Percentiles rank a stretch among this genome's conserved stretches.
Evolutionary conservation across 495 filamentous ascomycete genomes (phyloP).

Genomic region (Penicillium atrosanguineum): DNA sequence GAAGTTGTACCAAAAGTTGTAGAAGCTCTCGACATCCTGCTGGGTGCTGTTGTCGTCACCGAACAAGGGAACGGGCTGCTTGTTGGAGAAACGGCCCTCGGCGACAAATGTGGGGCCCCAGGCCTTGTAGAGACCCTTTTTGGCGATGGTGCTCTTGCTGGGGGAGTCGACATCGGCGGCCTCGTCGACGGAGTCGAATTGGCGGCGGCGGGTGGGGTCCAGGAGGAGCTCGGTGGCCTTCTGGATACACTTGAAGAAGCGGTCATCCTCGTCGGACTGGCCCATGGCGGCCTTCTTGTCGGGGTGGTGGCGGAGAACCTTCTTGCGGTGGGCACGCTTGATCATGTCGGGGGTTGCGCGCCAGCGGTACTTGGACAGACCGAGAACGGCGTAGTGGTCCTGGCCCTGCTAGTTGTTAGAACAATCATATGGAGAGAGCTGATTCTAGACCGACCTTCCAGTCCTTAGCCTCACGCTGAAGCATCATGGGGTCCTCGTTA

Average conservation of each 20-base stretch:
- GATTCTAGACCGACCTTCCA: conserved; percentile 73
- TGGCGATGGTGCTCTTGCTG: conserved; percentile 72
- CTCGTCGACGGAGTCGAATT: conserved; percentile 96
- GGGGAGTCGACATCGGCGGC: conserved; percentile 87
- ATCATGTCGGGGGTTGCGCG: conserved; percentile 95
- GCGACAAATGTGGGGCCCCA: conserved; percentile 85
- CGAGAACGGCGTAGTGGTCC: conserved; percentile 98
- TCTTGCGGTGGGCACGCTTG: conserved; percentile 97
- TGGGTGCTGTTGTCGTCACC: conserved; percentile 81
- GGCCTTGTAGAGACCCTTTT: conserved; percentile 89
- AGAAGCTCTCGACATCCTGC: conserved; percentile 89
- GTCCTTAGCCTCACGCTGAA: conserved; percentile 92
- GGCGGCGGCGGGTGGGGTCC: conserved; percentile 88
- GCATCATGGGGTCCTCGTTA: conserved; percentile 85
- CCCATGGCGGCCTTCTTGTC: conserved; percentile 92
- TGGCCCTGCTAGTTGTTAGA: conserved; percentile 59
- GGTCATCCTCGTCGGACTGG: conserved; percentile 86
- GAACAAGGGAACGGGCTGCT: conserved; percentile 79
- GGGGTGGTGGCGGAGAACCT: conserved; percentile 97
- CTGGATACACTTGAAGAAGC: conserved; percentile 99
- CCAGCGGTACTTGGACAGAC: conserved; percentile 86
- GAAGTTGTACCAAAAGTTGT: conserved; percentile 99
- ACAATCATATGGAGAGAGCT: background rate
- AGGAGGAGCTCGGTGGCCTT: conserved; percentile 91
- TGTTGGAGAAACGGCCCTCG: conserved; percentile 89